phyloP scores from a whole-genome alignment of 2,329 filamentous ascomycete species.

The Conoideocrella luteorostrata region DNA sequence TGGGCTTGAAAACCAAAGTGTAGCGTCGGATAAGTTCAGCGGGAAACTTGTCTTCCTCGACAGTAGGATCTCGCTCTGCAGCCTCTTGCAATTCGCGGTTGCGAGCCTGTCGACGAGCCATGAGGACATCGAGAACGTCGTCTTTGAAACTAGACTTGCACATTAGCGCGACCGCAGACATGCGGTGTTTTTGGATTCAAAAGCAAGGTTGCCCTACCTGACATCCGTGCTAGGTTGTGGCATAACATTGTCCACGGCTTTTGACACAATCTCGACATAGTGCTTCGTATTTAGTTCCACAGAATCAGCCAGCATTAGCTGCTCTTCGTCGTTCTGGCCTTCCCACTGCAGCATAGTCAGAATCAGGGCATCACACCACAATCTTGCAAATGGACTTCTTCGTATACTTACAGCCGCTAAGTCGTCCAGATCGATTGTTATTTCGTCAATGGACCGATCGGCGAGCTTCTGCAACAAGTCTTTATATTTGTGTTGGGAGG shows the following conservation, averaged over 20 bases:
- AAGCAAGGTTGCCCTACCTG: constrained; percentile 48
- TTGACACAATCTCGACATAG: constrained; percentile 86
- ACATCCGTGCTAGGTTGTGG: constrained; percentile 71
- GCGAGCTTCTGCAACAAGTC: constrained; percentile 80
- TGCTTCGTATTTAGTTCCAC: constrained; percentile 90
- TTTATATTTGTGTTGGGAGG: constrained; percentile 79
- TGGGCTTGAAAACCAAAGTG: constrained; percentile 91
- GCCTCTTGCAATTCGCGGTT: constrained; percentile 69
- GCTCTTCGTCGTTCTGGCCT: constrained; percentile 57
- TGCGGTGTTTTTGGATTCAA: no score
- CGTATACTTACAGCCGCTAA: constrained; percentile 56
- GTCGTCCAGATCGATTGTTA: constrained; percentile 87
- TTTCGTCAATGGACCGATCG: constrained; percentile 68
- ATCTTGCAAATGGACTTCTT: no score
- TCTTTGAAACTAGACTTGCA: constrained; percentile 72
- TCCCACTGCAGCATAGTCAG: constrained; percentile 56
- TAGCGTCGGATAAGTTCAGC: constrained; percentile 89
- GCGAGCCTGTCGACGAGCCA: constrained; percentile 80
- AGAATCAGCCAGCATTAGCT: constrained; percentile 66
- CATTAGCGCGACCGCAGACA: background rate
- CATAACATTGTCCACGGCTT: constrained; percentile 81
- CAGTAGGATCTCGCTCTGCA: constrained; percentile 60
- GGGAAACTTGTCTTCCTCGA: constrained; percentile 75
- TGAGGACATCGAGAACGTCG: constrained; percentile 92
- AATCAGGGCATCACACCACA: no score